Base-by-base conservation (phyloP, 2,329 filamentous ascomycete species). In the Phialocephala sp. region DNA sequence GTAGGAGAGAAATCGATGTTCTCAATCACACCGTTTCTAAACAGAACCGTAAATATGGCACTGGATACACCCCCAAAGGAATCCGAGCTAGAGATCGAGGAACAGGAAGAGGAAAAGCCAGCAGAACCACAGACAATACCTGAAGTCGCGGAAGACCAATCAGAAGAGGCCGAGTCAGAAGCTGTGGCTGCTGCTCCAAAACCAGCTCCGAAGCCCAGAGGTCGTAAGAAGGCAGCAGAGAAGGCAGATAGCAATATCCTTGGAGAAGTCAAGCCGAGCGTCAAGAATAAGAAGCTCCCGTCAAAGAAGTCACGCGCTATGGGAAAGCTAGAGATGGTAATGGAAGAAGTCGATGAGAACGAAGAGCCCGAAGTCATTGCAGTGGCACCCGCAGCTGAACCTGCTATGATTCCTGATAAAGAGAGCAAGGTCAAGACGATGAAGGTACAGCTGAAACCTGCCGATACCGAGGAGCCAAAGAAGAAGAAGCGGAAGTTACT, bases 1-100 rank as follows among this genome's bases (percentile, higher is more conserved):
- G 81, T 91, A 5, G 93, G 91, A 36, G 92, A 97, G 75, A 97
- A 97, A 78, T 97, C 94, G 0, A 89, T 86, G 2, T 97, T 98
- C 78, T 97, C 93, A 4, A 93, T 97, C 69, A 98, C 94, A 0
- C 94, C 94, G 0, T 97, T 97, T 81, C 83, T 98, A 67, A 97
- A 94, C 77, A 88, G 90, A 59, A 89, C 87, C 32, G 88, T 84
- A 67, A 89, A 82, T 69, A 80, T 89, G 15, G 78, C 80, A n/a
- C 79, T 81, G 36, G 81, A 79, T 37, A 69, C 68, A 18, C 68
- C 72, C 71, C 37, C 68, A 59, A 61, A 70, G 32, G 67, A 67
- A 20, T 20, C 45, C 11, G 59, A 67, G 24, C 35, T 18, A 37
- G 68, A 68, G 20, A 39, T 18, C 14, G 52, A 65, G 22, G 62